phyloP scores from a whole-genome alignment of 495 filamentous ascomycete species.

The Tuber umbilicatum region DNA sequence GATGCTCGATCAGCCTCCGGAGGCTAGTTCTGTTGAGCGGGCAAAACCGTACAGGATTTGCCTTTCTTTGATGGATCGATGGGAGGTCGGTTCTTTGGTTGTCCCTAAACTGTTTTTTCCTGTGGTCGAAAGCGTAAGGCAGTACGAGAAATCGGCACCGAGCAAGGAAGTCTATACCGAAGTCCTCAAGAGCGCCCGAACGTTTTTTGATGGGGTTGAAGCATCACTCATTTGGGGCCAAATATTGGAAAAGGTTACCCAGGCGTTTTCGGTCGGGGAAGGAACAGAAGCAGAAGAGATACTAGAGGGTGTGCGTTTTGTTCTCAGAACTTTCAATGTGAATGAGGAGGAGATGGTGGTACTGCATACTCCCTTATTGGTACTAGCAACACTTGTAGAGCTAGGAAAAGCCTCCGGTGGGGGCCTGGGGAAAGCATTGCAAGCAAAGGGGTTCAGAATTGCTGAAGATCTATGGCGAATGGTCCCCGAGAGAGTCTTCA shows the following conservation, averaged over 20 bases:
- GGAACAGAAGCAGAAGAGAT: constrained; percentile 48
- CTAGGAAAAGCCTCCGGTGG: constrained; percentile 45
- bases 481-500: constrained; percentile 65
- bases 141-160: constrained; percentile 56
- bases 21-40: constrained; percentile 56
- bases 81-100: constrained; percentile 88
- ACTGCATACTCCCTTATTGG: constrained; percentile 71
- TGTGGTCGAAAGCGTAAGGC: constrained; percentile 67
- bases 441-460: constrained; percentile 49
- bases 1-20: constrained; percentile 58
- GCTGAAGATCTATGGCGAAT: constrained; percentile 55
- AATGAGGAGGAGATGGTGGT: constrained; percentile 92
- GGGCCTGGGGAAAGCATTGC: constrained; percentile 16
- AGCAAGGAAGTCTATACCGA: constrained; percentile 68
- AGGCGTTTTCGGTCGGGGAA: constrained; percentile 51
- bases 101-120: constrained; percentile 82
- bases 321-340: constrained; percentile 82
- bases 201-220: constrained; percentile 96
- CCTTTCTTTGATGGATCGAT: constrained; percentile 91
- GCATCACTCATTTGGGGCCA: constrained; percentile 87
- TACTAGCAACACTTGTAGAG: constrained; percentile 61
- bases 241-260: constrained; percentile 55
- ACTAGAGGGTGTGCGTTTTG: constrained; percentile 70
- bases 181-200: constrained; percentile 81
- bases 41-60: constrained; percentile 88